Percentiles rank a stretch among this genome's conserved stretches.
phyloP scores from a whole-genome alignment of 78 protist genomes.

The Monosiga brevicollis region DNA sequence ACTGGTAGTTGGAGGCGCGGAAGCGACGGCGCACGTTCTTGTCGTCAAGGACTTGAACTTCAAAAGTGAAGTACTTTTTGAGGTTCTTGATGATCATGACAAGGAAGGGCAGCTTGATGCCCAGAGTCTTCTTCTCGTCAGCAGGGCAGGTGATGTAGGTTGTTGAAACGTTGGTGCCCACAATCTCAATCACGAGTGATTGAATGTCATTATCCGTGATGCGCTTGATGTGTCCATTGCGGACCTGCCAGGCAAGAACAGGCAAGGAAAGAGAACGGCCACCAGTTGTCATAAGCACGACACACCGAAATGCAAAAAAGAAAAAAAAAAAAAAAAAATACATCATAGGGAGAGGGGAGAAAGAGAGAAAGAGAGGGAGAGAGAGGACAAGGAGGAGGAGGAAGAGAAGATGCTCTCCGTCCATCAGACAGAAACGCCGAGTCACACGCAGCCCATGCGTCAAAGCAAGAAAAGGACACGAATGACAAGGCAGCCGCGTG shows the following conservation, averaged over 20 bases:
- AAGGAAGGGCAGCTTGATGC: slow-evolving; percentile 91
- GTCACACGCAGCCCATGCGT: not conserved
- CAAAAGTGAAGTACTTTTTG: slow-evolving; percentile 90
- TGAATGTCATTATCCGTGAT: slow-evolving; percentile 87
- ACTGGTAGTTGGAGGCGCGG: slow-evolving; percentile 91
- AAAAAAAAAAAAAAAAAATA: no score
- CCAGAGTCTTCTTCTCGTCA: slow-evolving; percentile 69
- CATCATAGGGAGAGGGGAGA: no score
- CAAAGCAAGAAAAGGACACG: not conserved
- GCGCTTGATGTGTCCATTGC: slow-evolving; percentile 83
- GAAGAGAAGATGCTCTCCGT: not conserved
- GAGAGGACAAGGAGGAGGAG: not conserved
- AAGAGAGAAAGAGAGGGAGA: not conserved
- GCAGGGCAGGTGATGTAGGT: slow-evolving; percentile 83
- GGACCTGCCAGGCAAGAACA: slow-evolving; percentile 7
- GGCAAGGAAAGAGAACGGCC: no score
- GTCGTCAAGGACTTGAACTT: slow-evolving; percentile 91
- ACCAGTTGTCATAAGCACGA: no score
- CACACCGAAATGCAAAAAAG: no score
- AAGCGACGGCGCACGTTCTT: slow-evolving; percentile 77
- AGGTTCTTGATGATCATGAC: slow-evolving; percentile 88
- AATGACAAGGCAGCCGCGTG: not conserved
- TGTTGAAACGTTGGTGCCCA: slow-evolving; percentile 76
- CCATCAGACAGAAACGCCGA: not conserved
- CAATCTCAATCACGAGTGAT: slow-evolving; percentile 78